phyloP scores from a whole-genome alignment of 2,329 filamentous ascomycete species.

The Exophiala aquamarina region DNA sequence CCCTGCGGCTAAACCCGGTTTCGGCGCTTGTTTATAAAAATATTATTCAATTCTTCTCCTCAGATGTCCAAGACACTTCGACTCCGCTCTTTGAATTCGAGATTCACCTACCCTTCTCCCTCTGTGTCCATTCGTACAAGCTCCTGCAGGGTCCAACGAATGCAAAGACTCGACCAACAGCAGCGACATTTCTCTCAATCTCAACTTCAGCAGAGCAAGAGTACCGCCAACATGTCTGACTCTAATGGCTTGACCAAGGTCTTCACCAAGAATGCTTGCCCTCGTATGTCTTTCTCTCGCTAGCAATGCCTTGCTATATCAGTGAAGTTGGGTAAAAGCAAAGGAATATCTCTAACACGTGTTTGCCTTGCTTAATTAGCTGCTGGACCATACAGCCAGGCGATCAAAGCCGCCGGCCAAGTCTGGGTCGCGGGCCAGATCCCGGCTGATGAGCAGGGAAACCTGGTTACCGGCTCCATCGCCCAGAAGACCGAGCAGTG shows the following conservation, averaged over 20 bases:
- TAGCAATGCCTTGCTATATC: no score
- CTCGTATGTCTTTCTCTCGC: conserved; percentile 47
- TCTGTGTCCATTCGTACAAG: no score
- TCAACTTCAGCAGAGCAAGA: conserved; percentile 5
- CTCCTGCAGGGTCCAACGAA: conserved; percentile 1
- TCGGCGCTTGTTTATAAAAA: no score
- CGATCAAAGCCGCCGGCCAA: conserved; percentile 66
- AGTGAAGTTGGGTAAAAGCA: no score
- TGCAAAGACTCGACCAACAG: background rate
- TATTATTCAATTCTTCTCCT: no score
- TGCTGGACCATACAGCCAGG: conserved; percentile 46
- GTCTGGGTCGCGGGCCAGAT: conserved; percentile 77
- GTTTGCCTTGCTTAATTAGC: no score
- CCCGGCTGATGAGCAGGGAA: conserved; percentile 63
- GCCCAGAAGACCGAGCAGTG: conserved; percentile 68
- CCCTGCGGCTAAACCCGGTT: no score
- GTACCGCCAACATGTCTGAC: conserved; percentile 10
- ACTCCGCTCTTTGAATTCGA: no score
- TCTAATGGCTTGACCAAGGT: conserved; percentile 35
- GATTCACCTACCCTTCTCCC: no score
- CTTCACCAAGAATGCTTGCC: conserved; percentile 45
- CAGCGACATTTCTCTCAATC: conserved; percentile 10
- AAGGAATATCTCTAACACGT: no score
- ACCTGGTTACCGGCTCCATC: conserved; percentile 64
- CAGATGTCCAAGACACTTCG: no score